Percentiles rank a stretch among this genome's conserved stretches.
These are phyloP conservation scores for Coemansia sp. DNA, from an alignment of 192 early-diverging fungal genomes.

Conservation along the genomic window DNA sequence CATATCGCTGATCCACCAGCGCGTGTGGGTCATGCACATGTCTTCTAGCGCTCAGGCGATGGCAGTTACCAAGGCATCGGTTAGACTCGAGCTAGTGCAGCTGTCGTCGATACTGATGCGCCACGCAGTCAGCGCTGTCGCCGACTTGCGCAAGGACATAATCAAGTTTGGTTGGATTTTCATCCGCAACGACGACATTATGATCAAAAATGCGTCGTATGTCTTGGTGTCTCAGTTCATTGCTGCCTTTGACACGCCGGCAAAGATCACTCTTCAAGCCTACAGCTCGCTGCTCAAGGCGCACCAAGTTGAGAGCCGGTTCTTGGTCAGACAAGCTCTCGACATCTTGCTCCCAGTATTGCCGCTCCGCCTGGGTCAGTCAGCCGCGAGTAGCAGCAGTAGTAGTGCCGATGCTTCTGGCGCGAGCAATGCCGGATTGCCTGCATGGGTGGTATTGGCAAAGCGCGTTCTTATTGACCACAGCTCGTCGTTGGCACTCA, in stretches of 20 bases:
- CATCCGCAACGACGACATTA: slow-evolving; percentile 84
- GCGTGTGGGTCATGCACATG: slow-evolving; percentile 50
- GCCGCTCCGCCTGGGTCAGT: slow-evolving; percentile 73
- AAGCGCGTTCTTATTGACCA: slow-evolving; percentile 91
- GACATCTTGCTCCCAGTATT: slow-evolving; percentile 92
- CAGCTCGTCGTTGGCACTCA: slow-evolving; percentile 85
- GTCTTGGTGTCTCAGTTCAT: slow-evolving; percentile 93
- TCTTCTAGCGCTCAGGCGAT: slow-evolving; percentile 22
- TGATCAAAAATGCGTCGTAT: slow-evolving; percentile 94
- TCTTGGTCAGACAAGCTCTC: slow-evolving; percentile 89
- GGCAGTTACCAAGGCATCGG: slow-evolving; percentile 51
- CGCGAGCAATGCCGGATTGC: slow-evolving; percentile 45
- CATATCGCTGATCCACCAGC: slow-evolving; percentile 41
- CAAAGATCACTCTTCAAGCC: slow-evolving; percentile 84
- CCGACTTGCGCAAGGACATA: slow-evolving; percentile 81
- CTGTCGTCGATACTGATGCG: slow-evolving; percentile 83
- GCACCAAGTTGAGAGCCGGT: slow-evolving; percentile 85
- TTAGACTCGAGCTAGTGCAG: slow-evolving; percentile 89
- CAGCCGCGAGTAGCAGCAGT: slow-evolving; percentile 23
- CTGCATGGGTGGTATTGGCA: slow-evolving; percentile 86
- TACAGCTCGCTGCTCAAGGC: slow-evolving; percentile 85
- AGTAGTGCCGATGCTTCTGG: slow-evolving; percentile 2
- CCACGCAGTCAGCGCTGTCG: slow-evolving; percentile 73
- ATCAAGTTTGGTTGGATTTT: slow-evolving; percentile 96
- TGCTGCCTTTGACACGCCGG: slow-evolving; percentile 87